Evolutionary conservation across 2,329 filamentous ascomycete genomes (phyloP), one percentile per base, ranked within the genome.

Genomic region (Penicillium sp.): DNA sequence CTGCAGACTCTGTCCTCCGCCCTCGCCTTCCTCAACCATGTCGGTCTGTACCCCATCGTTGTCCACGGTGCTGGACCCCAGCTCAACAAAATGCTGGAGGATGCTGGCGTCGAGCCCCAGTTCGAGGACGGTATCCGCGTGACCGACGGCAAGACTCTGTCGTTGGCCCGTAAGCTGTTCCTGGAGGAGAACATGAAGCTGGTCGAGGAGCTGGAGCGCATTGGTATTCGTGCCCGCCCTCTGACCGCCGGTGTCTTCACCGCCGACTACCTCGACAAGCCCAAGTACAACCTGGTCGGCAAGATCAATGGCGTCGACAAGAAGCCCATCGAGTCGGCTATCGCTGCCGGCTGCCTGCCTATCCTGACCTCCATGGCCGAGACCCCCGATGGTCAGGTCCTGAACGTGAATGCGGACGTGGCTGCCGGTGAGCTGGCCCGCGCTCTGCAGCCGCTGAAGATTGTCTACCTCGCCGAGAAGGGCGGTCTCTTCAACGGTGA

Each of bases 391-490:
- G 94, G 94, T 7, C 91, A 93, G 72, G 86, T 97, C 45, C 82
- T 99, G 58, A 99, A 99, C 68, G 94, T 99, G 71, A 99, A 99
- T 68, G 94, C 94, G 29, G 94, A 99, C 73, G 93, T 97, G 55
- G 93, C 93, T 29, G 94, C 94, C 24, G 92, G 92, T 59, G 93
- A 97, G 77, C 81, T 99, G 55, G 93, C 94, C 20, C 87, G 90
- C 54, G 85, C 89, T 50, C 80, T 99, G 47, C 87, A 97, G 75
- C 94, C 94, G 21, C 79, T 97, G 66, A 99, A 99, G 84, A 93
- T 97, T 55, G 92, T 99, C 54, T 99, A 97, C 72, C 82, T 97
- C n/a, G 95, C 91, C 4, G 94, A 99, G 78, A 97, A 97, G 82
- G 94, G 94, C 43, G 94, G 93, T 7, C 78, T 99, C 27, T 96